These are phyloP conservation scores for Volvox africanus DNA, from an alignment of 139 green algal species.

Conservation along the genomic window DNA sequence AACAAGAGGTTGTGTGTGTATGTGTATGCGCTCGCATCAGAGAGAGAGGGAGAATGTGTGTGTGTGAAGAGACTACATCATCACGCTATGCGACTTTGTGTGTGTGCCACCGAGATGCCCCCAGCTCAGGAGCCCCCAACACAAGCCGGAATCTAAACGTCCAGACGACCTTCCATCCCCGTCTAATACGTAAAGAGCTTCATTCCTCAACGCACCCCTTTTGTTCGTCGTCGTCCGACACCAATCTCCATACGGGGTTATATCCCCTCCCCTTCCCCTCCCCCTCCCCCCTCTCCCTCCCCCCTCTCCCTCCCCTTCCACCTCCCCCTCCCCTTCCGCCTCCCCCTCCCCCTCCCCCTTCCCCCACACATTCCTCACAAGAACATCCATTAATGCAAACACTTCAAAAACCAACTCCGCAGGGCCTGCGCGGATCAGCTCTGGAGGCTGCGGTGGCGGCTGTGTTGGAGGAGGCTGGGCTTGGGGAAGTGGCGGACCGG, in stretches of 20 bases:
- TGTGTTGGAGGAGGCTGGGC: conserved; percentile 11
- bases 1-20: neutral
- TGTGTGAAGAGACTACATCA: neutral
- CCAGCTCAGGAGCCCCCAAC: too few relatives aligned
- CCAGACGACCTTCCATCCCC: too few relatives aligned
- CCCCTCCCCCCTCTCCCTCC: neutral
- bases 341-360: neutral
- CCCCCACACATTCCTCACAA: too few relatives aligned
- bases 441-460: conserved; percentile 29
- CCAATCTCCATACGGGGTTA: too few relatives aligned
- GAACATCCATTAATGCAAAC: too few relatives aligned
- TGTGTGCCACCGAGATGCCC: too few relatives aligned
- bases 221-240: too few relatives aligned
- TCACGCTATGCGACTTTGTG: too few relatives aligned
- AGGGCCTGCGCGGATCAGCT: conserved; percentile 20
- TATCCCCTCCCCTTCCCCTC: neutral
- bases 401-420: neutral
- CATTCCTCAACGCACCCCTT: too few relatives aligned
- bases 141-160: too few relatives aligned
- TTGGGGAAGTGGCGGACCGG: conserved; percentile 65
- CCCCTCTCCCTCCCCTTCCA: too few relatives aligned
- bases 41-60: neutral
- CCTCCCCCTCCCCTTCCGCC: neutral
- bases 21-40: neutral
- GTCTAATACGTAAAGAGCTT: too few relatives aligned